Evolutionary conservation across 2,329 filamentous ascomycete genomes (phyloP), one percentile per base, ranked within the genome.

Genomic region (Coniella lustricola): DNA sequence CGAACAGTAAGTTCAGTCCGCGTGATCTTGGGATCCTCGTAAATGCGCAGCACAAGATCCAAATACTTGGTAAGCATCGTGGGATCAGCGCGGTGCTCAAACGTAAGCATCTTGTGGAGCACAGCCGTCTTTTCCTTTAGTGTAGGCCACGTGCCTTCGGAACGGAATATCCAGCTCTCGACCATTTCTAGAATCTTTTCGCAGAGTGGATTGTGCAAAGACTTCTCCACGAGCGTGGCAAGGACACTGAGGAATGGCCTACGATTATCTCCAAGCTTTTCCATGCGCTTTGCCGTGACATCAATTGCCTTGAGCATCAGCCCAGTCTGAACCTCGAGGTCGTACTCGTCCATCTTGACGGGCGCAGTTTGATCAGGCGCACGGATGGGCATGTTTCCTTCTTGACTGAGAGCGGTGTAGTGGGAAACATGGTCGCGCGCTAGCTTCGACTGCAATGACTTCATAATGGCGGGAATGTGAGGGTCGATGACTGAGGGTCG

Each of bases 71-170:
- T 90, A 49, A 98, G 75, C 70, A 98, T 84, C 0, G 85, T 89
- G 29, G 84, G 80, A 62, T 97, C 91, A 22, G 77, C 70, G 34
- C 93, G 80, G 49, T 87, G 82, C 67, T 99, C 93, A 57, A 98
- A 98, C 0, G 90, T 84, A 14, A 97, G 72, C 93, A 99, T 99
- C 70, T 98, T 99, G 60, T 95, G 90, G n/a, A 99, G 71, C 1
- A 99, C 93, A 1, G 94, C 94, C 0, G 91, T 97, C 72, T 98
- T 98, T 68, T 98, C 94, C 66, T 99, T 99, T 1, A 98, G 76
- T 0, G 93, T 98, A 0, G 93, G 93, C 77, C 93, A 96, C 2
- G 90, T 93, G 55, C 95, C 93, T 50, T 89, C 90, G 0, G 89
- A 93, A 56, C 89, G 81, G 72, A 99, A 98, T 5, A 98, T 87